phyloP scores from a whole-genome alignment of 345 rosid genomes.

The Gossypium ekmanianum region DNA sequence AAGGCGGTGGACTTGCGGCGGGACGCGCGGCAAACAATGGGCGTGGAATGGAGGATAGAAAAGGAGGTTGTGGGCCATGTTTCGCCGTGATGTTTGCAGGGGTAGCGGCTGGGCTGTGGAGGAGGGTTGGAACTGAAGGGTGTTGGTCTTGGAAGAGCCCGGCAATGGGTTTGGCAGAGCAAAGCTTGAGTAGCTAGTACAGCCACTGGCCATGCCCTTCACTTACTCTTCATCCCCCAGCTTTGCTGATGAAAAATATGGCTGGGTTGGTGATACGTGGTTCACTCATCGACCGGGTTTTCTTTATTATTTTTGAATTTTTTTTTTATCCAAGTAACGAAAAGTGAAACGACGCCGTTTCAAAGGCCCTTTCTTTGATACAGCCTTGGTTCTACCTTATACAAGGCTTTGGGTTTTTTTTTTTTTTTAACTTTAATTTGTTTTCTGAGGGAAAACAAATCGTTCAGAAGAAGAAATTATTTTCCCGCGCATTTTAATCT shows the following conservation, averaged over 20 bases:
- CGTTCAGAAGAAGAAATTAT: not conserved
- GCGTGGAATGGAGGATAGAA: not conserved
- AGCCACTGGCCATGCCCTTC: slow-evolving; percentile 9
- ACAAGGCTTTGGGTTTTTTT: not conserved
- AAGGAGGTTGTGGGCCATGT: slow-evolving; percentile 20
- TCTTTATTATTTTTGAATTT: not conserved
- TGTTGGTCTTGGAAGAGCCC: slow-evolving; percentile 1
- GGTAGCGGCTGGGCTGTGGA: not conserved
- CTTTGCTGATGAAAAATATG: not conserved
- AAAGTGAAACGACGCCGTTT: not conserved
- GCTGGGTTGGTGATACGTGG: slow-evolving; percentile 4
- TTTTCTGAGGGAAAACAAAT: not conserved
- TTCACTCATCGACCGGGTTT: not conserved
- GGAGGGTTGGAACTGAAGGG: slow-evolving; percentile 12
- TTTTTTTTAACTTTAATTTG: not conserved
- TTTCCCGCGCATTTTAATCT: slow-evolving; percentile 53
- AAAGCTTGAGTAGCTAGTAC: slow-evolving; percentile 22
- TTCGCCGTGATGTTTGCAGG: not conserved
- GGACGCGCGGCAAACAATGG: slow-evolving; percentile 33
- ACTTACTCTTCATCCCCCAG: not conserved
- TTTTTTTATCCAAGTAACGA: not conserved
- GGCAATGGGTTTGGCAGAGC: slow-evolving; percentile 16
- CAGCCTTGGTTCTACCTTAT: not conserved
- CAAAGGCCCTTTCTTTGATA: not conserved
- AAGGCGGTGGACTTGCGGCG: slow-evolving; percentile 43